phyloP scores from a whole-genome alignment of 2,329 filamentous ascomycete genomes.

The Macroventuria anomochaeta region DNA sequence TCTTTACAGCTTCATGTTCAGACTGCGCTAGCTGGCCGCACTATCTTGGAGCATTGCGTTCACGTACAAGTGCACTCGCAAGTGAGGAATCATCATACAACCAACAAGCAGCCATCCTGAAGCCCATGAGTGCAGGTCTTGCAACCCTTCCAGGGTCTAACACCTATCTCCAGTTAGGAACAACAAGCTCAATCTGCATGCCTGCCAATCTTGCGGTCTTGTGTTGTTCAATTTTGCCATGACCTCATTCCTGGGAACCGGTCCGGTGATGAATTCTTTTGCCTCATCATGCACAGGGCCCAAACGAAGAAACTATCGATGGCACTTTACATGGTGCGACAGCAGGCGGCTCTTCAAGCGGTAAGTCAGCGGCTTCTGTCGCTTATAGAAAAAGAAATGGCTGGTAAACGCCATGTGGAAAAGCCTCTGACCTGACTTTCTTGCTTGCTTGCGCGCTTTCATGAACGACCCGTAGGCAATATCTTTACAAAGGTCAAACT shows the following conservation, averaged over 20 bases:
- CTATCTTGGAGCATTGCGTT: neutral
- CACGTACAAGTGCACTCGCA: neutral
- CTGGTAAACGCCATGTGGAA: neutral
- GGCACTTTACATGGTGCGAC: slow-evolving; percentile 7
- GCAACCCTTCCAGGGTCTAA: neutral
- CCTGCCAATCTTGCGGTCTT: slow-evolving; percentile 5
- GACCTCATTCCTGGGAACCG: slow-evolving; percentile 3
- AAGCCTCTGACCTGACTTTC: neutral
- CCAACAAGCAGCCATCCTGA: neutral
- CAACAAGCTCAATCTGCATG: slow-evolving; percentile 11
- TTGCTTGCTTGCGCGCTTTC: no score
- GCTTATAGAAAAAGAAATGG: neutral
- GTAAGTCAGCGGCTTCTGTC: neutral
- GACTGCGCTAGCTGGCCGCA: neutral
- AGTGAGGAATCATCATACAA: neutral
- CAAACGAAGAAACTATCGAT: neutral
- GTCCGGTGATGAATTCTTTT: neutral
- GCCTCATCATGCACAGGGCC: neutral
- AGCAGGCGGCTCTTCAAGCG: neutral
- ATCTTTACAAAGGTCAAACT: no score
- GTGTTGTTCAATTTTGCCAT: neutral
- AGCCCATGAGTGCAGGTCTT: neutral
- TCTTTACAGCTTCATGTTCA: slow-evolving; percentile 8
- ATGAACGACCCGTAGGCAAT: no score
- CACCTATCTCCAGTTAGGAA: neutral